Conservation (phyloP, 2,329 filamentous ascomycete species). For the Paraphoma sp. region DNA sequence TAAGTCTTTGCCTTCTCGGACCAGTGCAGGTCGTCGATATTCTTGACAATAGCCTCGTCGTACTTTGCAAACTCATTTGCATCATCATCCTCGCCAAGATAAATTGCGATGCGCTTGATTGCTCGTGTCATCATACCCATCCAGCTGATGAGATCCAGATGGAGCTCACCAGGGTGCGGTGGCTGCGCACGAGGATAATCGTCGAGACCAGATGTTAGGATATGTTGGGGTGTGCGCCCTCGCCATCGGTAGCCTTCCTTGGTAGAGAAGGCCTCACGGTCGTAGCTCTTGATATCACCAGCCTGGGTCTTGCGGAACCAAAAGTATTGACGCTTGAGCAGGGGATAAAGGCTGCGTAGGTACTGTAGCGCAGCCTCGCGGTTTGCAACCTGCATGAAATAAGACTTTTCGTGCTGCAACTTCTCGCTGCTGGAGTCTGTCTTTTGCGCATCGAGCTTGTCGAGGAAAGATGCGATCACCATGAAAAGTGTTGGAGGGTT, state of each 20-base stretch:
- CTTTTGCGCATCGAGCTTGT: conserved; percentile 68
- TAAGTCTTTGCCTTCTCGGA: conserved; percentile 79
- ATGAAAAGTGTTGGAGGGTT: conserved; percentile 96
- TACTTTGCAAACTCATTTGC: conserved; percentile 73
- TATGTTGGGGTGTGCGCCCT: conserved; percentile 83
- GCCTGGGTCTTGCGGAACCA: conserved; percentile 95
- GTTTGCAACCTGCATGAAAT: conserved; percentile 71
- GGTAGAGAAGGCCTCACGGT: conserved; percentile 84
- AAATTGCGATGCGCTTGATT: conserved; percentile 79
- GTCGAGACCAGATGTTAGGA: conserved; percentile 91
- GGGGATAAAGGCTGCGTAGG: conserved; percentile 79
- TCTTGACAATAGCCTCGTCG: conserved; percentile 78
- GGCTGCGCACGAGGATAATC: conserved; percentile 95
- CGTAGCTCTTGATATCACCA: conserved; percentile 90
- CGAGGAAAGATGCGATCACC: conserved; percentile 82
- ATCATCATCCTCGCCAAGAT: conserved; percentile 79
- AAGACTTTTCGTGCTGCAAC: conserved; percentile 50
- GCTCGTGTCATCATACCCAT: conserved; percentile 94
- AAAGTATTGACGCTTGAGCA: conserved; percentile 85
- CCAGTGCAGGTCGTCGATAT: conserved; percentile 95
- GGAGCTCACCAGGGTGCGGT: conserved; percentile 92
- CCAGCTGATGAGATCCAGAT: conserved; percentile 94
- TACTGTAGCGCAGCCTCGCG: conserved; percentile 72
- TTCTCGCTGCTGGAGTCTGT: conserved; percentile 42
- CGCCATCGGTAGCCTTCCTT: conserved; percentile 96